Evolutionary conservation across 2,329 filamentous ascomycete species (phyloP), one percentile per base, ranked within the genome.

Genomic region (Epichloe baconii): DNA sequence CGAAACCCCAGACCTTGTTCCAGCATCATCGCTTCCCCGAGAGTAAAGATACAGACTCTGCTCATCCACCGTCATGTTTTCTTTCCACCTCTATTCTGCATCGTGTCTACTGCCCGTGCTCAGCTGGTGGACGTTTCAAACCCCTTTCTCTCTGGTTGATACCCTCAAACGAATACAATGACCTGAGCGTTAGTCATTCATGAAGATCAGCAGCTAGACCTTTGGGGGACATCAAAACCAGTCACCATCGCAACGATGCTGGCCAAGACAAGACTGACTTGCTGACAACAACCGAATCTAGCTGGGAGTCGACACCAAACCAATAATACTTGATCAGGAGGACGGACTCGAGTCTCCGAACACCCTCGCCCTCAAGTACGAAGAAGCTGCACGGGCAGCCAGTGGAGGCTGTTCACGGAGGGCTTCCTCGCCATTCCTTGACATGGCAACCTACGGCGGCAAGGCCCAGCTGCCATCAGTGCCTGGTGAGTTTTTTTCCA

Each of bases 381-480:
- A 79, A 68, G 75, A 79, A 66, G 76, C 69, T 61, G 72, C 73
- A 43, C 71, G 69, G 56, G 71, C 70, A 68, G 72, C 68, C 57
- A 74, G 71, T 71, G 74, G 74, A 62, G 73, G 73, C 66, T 72
- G 70, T 67, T 71, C 71, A 66, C 68, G 68, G 62, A 71, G 73
- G 75, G 80, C 74, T 70, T 80, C 72, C 70, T 74, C 76, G 65
- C 73, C 64, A 55, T 55, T 66, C 46, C 60, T 66, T 26, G 61
- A 67, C 15, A 71, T 71, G 68, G 68, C 68, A 45, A 59, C 68
- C 68, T 83, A 83, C 70, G 90, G 88, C 70, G 90, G 88, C 76
- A 95, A 94, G 71, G 71, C 80, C 53, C 81, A 85, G 67, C 76
- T 82, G 69, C 76, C 84, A 68, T 85, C 84, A 67, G 79, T 90